phyloP scores from a whole-genome alignment of 306 rosid genomes.

The Vigna mungo region DNA sequence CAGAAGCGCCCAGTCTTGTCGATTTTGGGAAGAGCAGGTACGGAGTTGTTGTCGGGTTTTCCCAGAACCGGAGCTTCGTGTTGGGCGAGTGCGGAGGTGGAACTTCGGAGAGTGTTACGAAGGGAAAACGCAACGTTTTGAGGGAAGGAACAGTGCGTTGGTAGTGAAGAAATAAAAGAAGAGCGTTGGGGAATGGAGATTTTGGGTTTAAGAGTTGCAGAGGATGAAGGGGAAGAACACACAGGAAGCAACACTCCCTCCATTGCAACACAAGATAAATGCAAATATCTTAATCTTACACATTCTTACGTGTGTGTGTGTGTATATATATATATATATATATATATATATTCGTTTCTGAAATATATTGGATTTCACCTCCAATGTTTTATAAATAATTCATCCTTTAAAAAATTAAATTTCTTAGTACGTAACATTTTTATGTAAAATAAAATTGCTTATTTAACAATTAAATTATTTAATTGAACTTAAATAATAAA shows the following conservation, averaged over 20 bases:
- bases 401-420: too few species aligned
- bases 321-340: too few species aligned
- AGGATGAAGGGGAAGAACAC: constrained; percentile 41
- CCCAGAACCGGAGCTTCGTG: constrained; percentile 43
- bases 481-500: too few species aligned
- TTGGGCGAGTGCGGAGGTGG: constrained; percentile 48
- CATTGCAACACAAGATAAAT: constrained; percentile 40
- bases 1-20: constrained; percentile 86
- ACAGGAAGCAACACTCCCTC: constrained; percentile 48
- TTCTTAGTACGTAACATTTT: too few species aligned
- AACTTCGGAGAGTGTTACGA: constrained; percentile 51
- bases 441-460: too few species aligned
- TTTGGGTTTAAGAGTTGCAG: constrained; percentile 33
- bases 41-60: constrained; percentile 29
- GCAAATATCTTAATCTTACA: not conserved
- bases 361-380: too few species aligned
- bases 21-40: constrained; percentile 64
- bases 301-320: too few species aligned
- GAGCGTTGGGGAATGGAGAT: constrained; percentile 30
- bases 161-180: constrained; percentile 31
- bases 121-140: constrained; percentile 33
- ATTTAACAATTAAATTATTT: too few species aligned
- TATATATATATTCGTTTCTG: too few species aligned
- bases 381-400: too few species aligned
- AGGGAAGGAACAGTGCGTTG: constrained; percentile 14